Base-by-base conservation (phyloP, 1,284 basidiomycete species). In the Boletellus deceptivus region DNA sequence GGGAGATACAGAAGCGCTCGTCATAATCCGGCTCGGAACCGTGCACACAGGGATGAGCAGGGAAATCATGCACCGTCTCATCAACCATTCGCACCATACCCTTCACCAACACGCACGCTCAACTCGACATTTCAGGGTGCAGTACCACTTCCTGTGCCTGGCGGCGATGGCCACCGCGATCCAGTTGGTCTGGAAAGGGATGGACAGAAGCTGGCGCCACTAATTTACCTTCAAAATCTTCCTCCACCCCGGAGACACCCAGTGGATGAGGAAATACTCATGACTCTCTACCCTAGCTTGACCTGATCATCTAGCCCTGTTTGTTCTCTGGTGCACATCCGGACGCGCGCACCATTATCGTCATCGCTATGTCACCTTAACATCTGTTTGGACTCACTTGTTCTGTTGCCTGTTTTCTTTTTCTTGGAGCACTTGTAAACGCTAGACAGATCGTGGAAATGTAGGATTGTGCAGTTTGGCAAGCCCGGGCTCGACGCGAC, bases 1-100 rank as follows among this genome's bases (percentile, higher is more conserved):
- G 81, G 80, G 24, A 75, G 72, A 50, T 89, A 88, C 60, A 75
- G 72, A 55, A 84, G 83, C 56, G 86, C 86, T 9, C 80, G 86
- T 42, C 65, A 68, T 40, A 65, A 70, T 51, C 67, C 68, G 2
- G 60, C 67, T 52, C 68, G 65, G 38, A 54, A 61, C 37, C 69
- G 66, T 31, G 51, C 50, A 17, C 56, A 49, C 18, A 57, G 59
- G 43, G 64, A 63, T 17, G 65, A 59, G 20, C 59, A 63, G 14
- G 48, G 45, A 18, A 46, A 10, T 44, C 49, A 58, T 43, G 11
- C 44, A 4, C 46, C 48, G 0, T 38, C 59, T 18, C 63, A 65
- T 40, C 61, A 60, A 33, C 66, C 66, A 37, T 71, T 67, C 6
- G 54, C 52, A 10, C 65, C 65, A 13, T 71, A 72, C 46, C 62